These are phyloP conservation scores for Cnidoscolus chayamansa DNA, from an alignment of 441 rosid genomes.

Conservation along the genomic window DNA sequence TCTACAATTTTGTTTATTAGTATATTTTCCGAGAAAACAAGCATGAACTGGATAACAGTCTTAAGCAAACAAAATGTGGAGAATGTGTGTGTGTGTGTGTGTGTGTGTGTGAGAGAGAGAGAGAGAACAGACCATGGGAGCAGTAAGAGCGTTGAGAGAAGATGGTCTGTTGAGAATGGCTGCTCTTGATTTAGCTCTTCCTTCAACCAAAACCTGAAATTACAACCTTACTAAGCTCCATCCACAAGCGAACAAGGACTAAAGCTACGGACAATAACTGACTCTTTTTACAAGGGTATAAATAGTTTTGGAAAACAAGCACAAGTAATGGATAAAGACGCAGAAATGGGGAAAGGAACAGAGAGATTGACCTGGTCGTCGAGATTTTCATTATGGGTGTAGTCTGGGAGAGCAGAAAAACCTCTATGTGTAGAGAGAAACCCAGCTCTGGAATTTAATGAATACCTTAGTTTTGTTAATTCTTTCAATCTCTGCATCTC, in stretches of 20 bases:
- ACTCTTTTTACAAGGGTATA: neutral
- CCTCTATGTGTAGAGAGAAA: constrained; percentile 36
- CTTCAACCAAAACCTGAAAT: constrained; percentile 79
- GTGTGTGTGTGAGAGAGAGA: neutral
- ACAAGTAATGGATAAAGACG: neutral
- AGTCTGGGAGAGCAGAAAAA: constrained; percentile 67
- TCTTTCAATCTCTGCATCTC: constrained; percentile 61
- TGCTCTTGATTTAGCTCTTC: constrained; percentile 87
- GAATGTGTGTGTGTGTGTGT: neutral
- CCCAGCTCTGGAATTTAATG: constrained; percentile 38
- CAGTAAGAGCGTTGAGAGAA: constrained; percentile 72
- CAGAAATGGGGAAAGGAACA: neutral
- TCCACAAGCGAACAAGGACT: neutral
- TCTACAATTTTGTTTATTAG: neutral
- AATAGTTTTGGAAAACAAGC: neutral
- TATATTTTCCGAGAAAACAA: neutral
- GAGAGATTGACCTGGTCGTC: constrained; percentile 56
- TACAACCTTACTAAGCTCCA: constrained; percentile 5
- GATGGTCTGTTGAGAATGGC: constrained; percentile 73
- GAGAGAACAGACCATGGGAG: constrained; percentile 52
- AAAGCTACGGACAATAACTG: neutral
- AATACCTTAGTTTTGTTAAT: constrained; percentile 37
- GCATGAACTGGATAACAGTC: neutral
- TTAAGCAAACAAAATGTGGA: neutral
- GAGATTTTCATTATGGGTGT: constrained; percentile 39